Evolutionary conservation across 805 yeast genomes (phyloP), one percentile per base, ranked within the genome.

Genomic region (Myxozyma melibiosi): DNA sequence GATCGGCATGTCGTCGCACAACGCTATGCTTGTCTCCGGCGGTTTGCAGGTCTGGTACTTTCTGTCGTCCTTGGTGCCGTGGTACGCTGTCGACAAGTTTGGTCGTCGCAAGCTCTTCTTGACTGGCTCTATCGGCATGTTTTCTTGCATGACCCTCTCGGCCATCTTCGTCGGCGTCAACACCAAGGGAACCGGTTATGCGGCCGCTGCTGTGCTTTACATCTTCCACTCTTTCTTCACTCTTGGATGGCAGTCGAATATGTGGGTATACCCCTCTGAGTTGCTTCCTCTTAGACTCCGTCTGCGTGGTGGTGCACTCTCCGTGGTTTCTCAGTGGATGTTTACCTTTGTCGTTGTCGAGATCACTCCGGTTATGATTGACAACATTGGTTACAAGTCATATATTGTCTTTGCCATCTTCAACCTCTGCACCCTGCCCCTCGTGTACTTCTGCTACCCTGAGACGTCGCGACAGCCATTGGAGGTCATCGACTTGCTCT

Each of bases 51-150:
- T 55, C 27, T 55, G 18, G 31, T 53, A 51, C 48, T 53, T 55
- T 40, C 30, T 51, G 20, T 44, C 53, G 14, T 44, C 48, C 7
- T 13, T 55, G 18, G 18, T 55, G 13, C 47, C 56, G 13, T 55
- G 58, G 58, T 55, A 38, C 37, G 48, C 45, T 18, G 51, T 57
- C n/a, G 61, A 57, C 28, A 38, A 31, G 18, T 33, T 84, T 38
- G 92, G 91, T 67, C 83, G 94, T 78, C 80, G 91, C 72, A 79
- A 80, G 25, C 70, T 84, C 52, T 78, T 80, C 71, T 55, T 84
- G 58, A 68, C 73, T 42, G 84, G 84, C 67, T 78, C 81, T n/a
- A 40, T 67, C 40, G 83, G 83, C 58, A 83, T 79, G 72, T 82
- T 78, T 59, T 56, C 71, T 43, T 72, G 58, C 50, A 45, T 56